Conservation (phyloP, 2,329 filamentous ascomycete genomes). For the Eutypa lata region DNA sequence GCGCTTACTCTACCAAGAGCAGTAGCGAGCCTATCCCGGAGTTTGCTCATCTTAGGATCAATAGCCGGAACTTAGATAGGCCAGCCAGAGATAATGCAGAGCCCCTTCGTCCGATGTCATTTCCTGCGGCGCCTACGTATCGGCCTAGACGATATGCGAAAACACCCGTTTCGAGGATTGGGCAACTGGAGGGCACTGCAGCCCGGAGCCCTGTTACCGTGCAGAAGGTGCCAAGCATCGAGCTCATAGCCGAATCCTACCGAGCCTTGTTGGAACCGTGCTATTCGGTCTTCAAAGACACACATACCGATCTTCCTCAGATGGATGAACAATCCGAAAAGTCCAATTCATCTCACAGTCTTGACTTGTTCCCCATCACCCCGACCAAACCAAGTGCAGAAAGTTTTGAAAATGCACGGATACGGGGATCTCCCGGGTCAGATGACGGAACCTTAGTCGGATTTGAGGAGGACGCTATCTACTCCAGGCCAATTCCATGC, state of each 20-base stretch:
- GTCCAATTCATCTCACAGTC: conserved; percentile 6
- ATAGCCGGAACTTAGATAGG: conserved; percentile 17
- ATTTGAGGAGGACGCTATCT: conserved; percentile 43
- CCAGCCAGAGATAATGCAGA: conserved; percentile 11
- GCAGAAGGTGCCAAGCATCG: conserved; percentile 39
- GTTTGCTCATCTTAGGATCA: conserved; percentile 33
- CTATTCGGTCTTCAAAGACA: conserved; percentile 30
- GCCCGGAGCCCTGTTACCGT: conserved; percentile 15
- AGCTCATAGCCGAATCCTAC: conserved; percentile 51
- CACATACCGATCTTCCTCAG: conserved; percentile 22
- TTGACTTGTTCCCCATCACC: conserved; percentile 5
- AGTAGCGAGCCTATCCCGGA: conserved; percentile 12
- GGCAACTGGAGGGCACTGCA: conserved; percentile 42
- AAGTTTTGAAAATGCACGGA: conserved; percentile 7
- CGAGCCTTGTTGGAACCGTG: conserved; percentile 41
- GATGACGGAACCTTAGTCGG: conserved; percentile 46
- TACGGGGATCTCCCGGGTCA: conserved; percentile 33
- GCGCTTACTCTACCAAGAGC: conserved; percentile 13
- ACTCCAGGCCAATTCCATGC: conserved; percentile 44
- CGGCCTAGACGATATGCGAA: conserved; percentile 45
- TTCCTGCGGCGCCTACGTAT: conserved; percentile 19
- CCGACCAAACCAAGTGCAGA: conserved; percentile 3
- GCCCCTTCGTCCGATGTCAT: conserved; percentile 17
- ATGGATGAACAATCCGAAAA: conserved; percentile 6
- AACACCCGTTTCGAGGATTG: conserved; percentile 48